Conservation (phyloP, 2,329 filamentous ascomycete genomes). For the Penicillium oxalicum region DNA sequence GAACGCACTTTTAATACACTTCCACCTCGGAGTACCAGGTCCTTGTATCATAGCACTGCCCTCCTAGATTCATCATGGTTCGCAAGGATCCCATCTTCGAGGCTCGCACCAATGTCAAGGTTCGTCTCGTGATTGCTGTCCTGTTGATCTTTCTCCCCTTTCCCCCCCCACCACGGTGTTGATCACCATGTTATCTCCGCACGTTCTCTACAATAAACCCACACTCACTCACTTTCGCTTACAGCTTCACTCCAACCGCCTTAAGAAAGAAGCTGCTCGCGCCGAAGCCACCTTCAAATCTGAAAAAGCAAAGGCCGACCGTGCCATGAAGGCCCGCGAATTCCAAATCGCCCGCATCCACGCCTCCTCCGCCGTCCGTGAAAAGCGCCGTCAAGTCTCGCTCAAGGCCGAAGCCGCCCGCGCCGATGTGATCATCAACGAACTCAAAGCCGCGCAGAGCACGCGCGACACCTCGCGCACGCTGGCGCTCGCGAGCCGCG, state of each 20-base stretch:
- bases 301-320: slow-evolving; percentile 45
- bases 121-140: slow-evolving; percentile 12
- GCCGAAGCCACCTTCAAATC: slow-evolving; percentile 43
- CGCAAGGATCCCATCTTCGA: slow-evolving; percentile 39
- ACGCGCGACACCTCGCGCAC: slow-evolving; percentile 44
- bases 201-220: background rate
- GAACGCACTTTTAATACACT: too few species aligned
- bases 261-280: slow-evolving; percentile 44
- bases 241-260: slow-evolving; percentile 44
- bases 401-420: slow-evolving; percentile 43
- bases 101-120: slow-evolving; percentile 40
- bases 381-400: slow-evolving; percentile 43
- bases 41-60: too few species aligned
- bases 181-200: slow-evolving; percentile 1
- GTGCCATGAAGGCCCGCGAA: slow-evolving; percentile 44
- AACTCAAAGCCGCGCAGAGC: slow-evolving; percentile 44
- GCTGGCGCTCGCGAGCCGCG: slow-evolving; percentile 40
- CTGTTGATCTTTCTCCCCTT: background rate
- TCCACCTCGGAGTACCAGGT: too few species aligned
- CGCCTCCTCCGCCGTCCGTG: slow-evolving; percentile 42
- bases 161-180: background rate
- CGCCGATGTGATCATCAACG: slow-evolving; percentile 46
- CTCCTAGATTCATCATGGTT: slow-evolving; percentile 27
- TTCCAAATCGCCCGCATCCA: slow-evolving; percentile 47
- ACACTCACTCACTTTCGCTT: background rate